Evolutionary conservation across 768 basidiomycete genomes (phyloP).

Genomic region (Guyanaporus albipodus): DNA sequence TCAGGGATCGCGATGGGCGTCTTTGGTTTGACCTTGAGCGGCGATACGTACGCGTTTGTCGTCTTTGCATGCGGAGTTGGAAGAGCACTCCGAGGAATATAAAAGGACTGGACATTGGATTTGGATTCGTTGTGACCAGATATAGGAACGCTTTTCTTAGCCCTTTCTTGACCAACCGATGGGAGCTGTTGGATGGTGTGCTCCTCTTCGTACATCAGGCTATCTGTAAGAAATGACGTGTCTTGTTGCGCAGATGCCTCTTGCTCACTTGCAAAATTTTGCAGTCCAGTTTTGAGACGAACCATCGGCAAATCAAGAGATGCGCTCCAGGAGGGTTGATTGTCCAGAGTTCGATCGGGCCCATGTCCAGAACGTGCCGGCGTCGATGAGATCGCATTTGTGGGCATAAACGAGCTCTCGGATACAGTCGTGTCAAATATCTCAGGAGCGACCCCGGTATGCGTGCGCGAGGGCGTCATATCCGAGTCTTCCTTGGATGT

Average conservation of each 20-base stretch:
- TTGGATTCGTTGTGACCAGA: constrained; percentile 49
- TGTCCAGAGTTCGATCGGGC: constrained; percentile 39
- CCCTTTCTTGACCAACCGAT: constrained; percentile 42
- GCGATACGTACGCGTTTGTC: constrained; percentile 37
- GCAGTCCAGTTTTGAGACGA: constrained; percentile 59
- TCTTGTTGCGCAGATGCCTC: constrained; percentile 29
- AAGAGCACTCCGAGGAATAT: constrained; percentile 19
- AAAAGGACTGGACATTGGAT: constrained; percentile 43
- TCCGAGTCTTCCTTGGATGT: constrained; percentile 6
- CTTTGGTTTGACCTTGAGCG: constrained; percentile 54
- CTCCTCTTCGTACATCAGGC: constrained; percentile 31
- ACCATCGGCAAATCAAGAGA: constrained; percentile 74
- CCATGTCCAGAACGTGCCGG: constrained; percentile 46
- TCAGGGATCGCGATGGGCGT: constrained; percentile 52
- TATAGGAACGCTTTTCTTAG: constrained; percentile 38
- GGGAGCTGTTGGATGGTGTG: constrained; percentile 24
- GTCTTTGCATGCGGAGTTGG: constrained; percentile 37
- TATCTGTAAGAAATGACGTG: constrained; percentile 19
- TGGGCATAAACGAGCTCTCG: constrained; percentile 73
- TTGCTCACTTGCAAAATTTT: constrained; percentile 45
- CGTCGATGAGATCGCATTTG: constrained; percentile 73
- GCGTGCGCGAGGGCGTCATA: constrained; percentile 11
- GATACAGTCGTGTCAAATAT: constrained; percentile 44
- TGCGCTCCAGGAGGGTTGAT: constrained; percentile 65
- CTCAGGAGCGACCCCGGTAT: constrained; percentile 1